Evolutionary conservation across 768 basidiomycete species (phyloP), one percentile per base, ranked within the genome.

Genomic region (Harrya chromipes): DNA sequence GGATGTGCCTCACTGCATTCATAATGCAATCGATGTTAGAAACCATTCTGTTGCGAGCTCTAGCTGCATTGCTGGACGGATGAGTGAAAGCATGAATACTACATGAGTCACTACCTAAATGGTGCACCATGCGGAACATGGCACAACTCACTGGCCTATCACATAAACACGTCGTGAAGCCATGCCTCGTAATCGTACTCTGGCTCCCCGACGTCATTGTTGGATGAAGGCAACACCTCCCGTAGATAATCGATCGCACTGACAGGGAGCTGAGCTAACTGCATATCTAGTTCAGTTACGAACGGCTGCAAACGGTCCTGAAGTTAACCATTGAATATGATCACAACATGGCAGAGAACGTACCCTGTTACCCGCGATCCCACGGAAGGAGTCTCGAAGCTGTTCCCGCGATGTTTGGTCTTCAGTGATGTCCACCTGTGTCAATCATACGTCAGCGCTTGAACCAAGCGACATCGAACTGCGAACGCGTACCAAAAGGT

Each of bases 331-430:
- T 12, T 33, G 40, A 14, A 12, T 13, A 13, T 29, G 17, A 21
- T 35, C 36, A 19, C 16, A 11, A 38, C 40, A 9, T 39, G 37
- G 34, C 39, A 34, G 1, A 27, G 4, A 27, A 53, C 75, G 26
- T 46, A 89, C 94, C 82, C 97, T 97, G 64, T 93, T 87, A 10
- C 76, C 80, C 1, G 94, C 92, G 14, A 97, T 88, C 4, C 89
- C 89, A 24, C 90, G 84, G 82, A 99, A 99, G 2, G 94, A 84
- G 50, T 93, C 92, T 17, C 88, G 83, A 57, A 99, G 78, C 62
- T 97, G 95, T 35, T 94, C 92, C 0, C 87, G 81, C 4, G 94
- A 88, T 4, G 91, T 93, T 49, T 97, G 91, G 64, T 99, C 97
- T 71, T 98, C 94, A 24, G 83, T 94, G 53, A 97, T 94, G 23